Conservation (phyloP, 2,329 filamentous ascomycete species). For the Pyrenochaeta sp. region DNA sequence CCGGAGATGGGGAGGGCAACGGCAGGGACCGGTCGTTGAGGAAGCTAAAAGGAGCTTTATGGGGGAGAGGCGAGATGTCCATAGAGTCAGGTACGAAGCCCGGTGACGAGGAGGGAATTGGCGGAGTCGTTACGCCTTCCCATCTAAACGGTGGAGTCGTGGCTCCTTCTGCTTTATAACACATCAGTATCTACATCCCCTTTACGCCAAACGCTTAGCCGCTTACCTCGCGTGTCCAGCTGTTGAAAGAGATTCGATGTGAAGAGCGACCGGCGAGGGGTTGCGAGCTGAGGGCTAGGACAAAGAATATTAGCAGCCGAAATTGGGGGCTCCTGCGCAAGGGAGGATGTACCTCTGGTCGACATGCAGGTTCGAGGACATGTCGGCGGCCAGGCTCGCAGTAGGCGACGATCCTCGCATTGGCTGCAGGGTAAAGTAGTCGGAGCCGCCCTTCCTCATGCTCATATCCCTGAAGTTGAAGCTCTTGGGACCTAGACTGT, state of each 20-base stretch:
- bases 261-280: slow-evolving; percentile 85
- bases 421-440: slow-evolving; percentile 85
- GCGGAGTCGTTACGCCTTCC: slow-evolving; percentile 83
- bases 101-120: slow-evolving; percentile 84
- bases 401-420: slow-evolving; percentile 88
- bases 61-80: slow-evolving; percentile 89
- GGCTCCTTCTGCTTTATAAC: slow-evolving; percentile 48
- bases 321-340: slow-evolving; percentile 34
- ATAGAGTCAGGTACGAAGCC: slow-evolving; percentile 76
- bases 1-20: slow-evolving; percentile 76
- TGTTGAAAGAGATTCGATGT: slow-evolving; percentile 73
- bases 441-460: slow-evolving; percentile 72
- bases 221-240: slow-evolving; percentile 68
- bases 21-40: slow-evolving; percentile 69
- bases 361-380: slow-evolving; percentile 96
- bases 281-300: slow-evolving; percentile 79
- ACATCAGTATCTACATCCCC: slow-evolving; percentile 38
- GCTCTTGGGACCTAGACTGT: slow-evolving; percentile 67
- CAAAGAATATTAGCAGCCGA: slow-evolving; percentile 51
- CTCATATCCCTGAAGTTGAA: slow-evolving; percentile 81
- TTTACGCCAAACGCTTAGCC: slow-evolving; percentile 19
- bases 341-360: slow-evolving; percentile 78
- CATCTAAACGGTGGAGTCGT: slow-evolving; percentile 56
- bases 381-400: slow-evolving; percentile 87
- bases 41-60: slow-evolving; percentile 76